Evolutionary conservation across 75 land plant species (phyloP), one percentile per base, ranked within the genome.

Genomic region (Pinus albicaulis): DNA sequence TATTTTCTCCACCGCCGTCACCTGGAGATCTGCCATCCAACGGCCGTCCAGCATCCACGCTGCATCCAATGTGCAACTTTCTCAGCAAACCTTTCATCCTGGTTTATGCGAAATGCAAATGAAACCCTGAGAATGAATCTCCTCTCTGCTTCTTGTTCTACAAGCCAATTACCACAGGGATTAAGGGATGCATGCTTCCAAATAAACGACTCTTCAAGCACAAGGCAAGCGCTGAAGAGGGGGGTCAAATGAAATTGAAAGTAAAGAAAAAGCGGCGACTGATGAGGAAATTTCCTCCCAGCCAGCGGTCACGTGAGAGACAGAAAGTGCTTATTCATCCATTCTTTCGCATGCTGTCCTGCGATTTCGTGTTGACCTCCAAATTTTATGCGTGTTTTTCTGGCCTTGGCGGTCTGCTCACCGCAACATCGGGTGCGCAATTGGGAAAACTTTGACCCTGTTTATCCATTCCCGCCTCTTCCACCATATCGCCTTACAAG

Each of bases 41-140:
- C 61, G 75, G 70, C 70, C 72, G 28, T 17, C 79, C 53, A 10
- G 41, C 80, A 31, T 81, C 80, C 48, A 71, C 75, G 59, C 59
- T 77, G 22, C 81, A 76, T 23, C 91, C 91, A 82, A 93, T 86
- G 85, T 93, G 96, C 38, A 93, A 88, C 76, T 89, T 93, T 60
- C 94, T 74, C 13, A 91, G 86, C 1, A 93, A 77, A 74, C 91
- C 85, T 81, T 91, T 93, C 96, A 93, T 91, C 74, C 66, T 77
- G 52, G n/a, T 41, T 22, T 10, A 48, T 2, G 53, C 12, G 11
- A 38, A 11, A 38, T 6, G 5, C 20, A 41, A 11, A 8, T 8
- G 20, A 41, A 41, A 66, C 6, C 14, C 19, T 15, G 17, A 28
- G 34, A 64, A 31, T 5, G 19, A 31, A 31, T 4, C 8, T 2